phyloP scores from a whole-genome alignment of 2,329 filamentous ascomycete genomes.

The Neofusicoccum parvum region DNA sequence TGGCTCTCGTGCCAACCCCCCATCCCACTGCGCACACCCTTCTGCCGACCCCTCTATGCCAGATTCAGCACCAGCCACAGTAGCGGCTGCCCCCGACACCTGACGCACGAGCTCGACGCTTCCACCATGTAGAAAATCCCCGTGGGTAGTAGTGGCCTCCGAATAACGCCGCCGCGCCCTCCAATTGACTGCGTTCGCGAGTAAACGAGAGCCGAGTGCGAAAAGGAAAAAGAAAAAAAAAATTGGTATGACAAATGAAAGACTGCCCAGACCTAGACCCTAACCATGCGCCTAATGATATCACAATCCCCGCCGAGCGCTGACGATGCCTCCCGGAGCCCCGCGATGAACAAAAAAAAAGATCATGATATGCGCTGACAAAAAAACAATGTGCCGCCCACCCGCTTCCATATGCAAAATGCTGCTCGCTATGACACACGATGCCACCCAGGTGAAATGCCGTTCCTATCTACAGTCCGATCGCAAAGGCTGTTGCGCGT shows the following conservation, averaged over 20 bases:
- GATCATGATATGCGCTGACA: neutral
- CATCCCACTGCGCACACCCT: slow-evolving; percentile 10
- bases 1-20: slow-evolving; percentile 1
- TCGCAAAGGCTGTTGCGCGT: neutral
- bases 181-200: slow-evolving; percentile 5
- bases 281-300: slow-evolving; percentile 20
- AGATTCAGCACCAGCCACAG: neutral
- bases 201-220: slow-evolving; percentile 2
- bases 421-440: slow-evolving; percentile 17
- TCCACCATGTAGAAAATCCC: neutral
- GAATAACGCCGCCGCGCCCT: neutral
- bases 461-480: slow-evolving; percentile 2
- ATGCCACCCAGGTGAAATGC: neutral
- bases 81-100: slow-evolving; percentile 6
- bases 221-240: neutral
- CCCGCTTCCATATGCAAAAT: slow-evolving; percentile 16
- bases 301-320: slow-evolving; percentile 6
- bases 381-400: slow-evolving; percentile 17
- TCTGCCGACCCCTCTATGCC: neutral
- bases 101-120: slow-evolving; percentile 6
- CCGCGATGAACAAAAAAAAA: slow-evolving; percentile 2
- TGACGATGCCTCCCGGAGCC: slow-evolving; percentile 15
- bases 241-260: neutral
- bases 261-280: neutral
- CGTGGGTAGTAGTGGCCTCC: neutral